Evolutionary conservation across 139 green algal genomes (phyloP).

Genomic region (Chlamydomonas sp.): DNA sequence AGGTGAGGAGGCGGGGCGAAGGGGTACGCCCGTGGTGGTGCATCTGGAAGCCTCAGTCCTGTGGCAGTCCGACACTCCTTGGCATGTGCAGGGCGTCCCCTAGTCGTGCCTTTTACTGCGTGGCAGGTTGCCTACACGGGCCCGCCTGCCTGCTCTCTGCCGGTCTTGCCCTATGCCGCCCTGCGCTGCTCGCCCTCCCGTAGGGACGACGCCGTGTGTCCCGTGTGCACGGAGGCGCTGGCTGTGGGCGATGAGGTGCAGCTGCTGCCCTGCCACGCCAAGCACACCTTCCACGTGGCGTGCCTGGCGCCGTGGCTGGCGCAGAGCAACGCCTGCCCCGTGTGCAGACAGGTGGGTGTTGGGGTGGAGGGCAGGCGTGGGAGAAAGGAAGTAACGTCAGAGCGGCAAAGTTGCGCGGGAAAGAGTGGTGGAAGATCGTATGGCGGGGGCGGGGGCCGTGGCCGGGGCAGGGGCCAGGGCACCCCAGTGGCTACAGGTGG

Average conservation of each 20-base stretch:
- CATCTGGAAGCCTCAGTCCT: no score
- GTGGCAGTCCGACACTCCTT: no score
- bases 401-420: not conserved
- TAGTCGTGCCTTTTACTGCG: not conserved
- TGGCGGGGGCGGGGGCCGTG: no score
- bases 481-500: no score
- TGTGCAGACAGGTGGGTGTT: conserved; percentile 64
- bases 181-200: not conserved
- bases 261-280: conserved; percentile 69
- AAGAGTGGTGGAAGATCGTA: no score
- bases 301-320: conserved; percentile 85
- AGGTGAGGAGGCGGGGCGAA: not conserved
- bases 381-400: not conserved
- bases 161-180: not conserved
- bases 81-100: no score
- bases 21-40: no score
- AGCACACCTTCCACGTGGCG: conserved; percentile 76
- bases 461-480: no score
- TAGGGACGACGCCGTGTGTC: conserved; percentile 20
- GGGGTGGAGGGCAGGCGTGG: conserved; percentile 39
- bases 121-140: not conserved
- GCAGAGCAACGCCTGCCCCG: conserved; percentile 80
- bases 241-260: conserved; percentile 70
- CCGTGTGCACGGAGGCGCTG: conserved; percentile 57
- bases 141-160: no score